Percentiles rank a stretch among this genome's conserved stretches.
Evolutionary conservation across 352 stramenopile species (phyloP).

Genomic region (Phytophthora europaea): DNA sequence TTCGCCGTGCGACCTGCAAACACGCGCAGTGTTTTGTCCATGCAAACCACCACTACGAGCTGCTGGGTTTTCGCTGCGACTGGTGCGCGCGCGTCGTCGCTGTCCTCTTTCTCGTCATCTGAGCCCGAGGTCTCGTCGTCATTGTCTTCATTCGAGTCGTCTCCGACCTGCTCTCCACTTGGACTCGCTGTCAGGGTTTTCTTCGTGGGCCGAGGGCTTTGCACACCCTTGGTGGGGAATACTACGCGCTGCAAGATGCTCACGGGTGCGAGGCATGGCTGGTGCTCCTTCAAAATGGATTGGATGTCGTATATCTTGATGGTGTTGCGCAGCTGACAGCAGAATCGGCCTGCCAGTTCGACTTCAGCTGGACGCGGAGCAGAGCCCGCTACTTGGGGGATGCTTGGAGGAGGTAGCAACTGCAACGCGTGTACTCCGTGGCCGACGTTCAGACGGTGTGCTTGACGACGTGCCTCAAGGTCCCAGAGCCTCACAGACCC

Average conservation of each 20-base stretch:
- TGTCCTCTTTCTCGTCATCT: slow-evolving; percentile 26
- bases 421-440: slow-evolving; percentile 56
- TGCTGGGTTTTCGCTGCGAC: slow-evolving; percentile 31
- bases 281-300: slow-evolving; percentile 77
- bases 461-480: slow-evolving; percentile 66
- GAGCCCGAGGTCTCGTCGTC: slow-evolving; percentile 20
- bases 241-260: slow-evolving; percentile 63
- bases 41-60: slow-evolving; percentile 65
- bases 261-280: slow-evolving; percentile 63
- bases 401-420: slow-evolving; percentile 40
- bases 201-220: neutral
- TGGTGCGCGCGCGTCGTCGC: neutral
- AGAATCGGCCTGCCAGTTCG: slow-evolving; percentile 62
- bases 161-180: neutral
- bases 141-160: neutral
- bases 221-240: slow-evolving; percentile 26
- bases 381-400: neutral
- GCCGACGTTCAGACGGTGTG: slow-evolving; percentile 68
- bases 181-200: slow-evolving; percentile 1
- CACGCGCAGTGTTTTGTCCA: slow-evolving; percentile 75
- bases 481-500: slow-evolving; percentile 77
- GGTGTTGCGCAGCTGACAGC: slow-evolving; percentile 62
- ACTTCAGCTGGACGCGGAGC: slow-evolving; percentile 5
- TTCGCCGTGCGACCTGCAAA: slow-evolving; percentile 59
- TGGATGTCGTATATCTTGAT: slow-evolving; percentile 73